Evolutionary conservation across 2,329 filamentous ascomycete species (phyloP).

Genomic region (Colletotrichum cuscutae): DNA sequence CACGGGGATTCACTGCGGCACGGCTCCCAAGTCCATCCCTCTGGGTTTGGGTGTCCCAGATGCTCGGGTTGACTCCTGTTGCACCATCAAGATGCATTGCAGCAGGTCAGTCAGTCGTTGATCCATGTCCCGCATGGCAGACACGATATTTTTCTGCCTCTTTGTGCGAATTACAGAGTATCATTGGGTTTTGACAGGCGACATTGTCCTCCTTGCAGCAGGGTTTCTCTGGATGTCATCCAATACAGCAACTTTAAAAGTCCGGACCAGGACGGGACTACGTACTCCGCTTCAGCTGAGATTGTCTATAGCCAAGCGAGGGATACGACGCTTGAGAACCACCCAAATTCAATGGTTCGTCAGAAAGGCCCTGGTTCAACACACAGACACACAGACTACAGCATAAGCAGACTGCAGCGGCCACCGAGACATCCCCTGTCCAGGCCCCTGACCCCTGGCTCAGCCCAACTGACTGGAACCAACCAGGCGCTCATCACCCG

Average conservation of each 20-base stretch:
- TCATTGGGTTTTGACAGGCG: not conserved
- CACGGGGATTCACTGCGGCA: not conserved
- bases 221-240: constrained; percentile 16
- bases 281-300: constrained; percentile 27
- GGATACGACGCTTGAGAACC: constrained; percentile 7
- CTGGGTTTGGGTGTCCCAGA: constrained; percentile 5
- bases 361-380: not conserved
- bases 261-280: constrained; percentile 4
- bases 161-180: not conserved
- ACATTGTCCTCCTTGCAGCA: constrained; percentile 1
- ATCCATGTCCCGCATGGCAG: not conserved
- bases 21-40: not conserved
- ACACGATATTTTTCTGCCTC: not conserved
- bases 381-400: constrained; percentile 10
- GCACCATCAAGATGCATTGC: not conserved
- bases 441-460: constrained; percentile 28
- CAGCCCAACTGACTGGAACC: constrained; percentile 29
- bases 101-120: not conserved
- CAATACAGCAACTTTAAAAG: not conserved
- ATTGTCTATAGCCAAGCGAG: constrained; percentile 18
- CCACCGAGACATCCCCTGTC: constrained; percentile 17
- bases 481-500: constrained; percentile 26
- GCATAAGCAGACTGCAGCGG: constrained; percentile 27
- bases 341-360: constrained; percentile 6
- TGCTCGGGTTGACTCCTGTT: not conserved